Evolutionary conservation across 371 early-diverging fungal species (phyloP), one percentile per base, ranked within the genome.

Genomic region (Circinella umbellata): DNA sequence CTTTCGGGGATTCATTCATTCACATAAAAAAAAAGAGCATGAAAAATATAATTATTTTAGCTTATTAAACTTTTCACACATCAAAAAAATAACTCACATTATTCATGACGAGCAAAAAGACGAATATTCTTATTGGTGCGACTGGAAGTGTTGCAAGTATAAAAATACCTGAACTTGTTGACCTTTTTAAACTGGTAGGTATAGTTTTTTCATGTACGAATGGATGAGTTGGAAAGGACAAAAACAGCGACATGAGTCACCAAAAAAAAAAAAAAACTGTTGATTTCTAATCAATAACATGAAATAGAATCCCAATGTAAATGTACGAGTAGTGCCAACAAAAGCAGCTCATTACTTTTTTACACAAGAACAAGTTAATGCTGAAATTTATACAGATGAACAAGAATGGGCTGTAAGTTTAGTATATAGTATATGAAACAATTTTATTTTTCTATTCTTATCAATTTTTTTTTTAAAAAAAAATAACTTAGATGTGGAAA

Each of bases 141-240:
- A 96, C 98, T 0, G 98, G 98, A 13, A 94, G 94, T 71, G 95
- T 97, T 13, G 96, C 98, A 10, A 88, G 91, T 71, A 87, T 97
- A 63, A 97, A 97, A 73, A 77, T 96, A 13, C 94, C 96, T 2
- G 71, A 84, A 27, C 86, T 97, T 4, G 90, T 93, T 9, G 62
- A 72, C 39, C 66, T 75, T 0, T 76, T 93, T 20, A 60, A 79
- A 39, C 63, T 85, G 68, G 89, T 84, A 78, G 49, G 34, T 37
- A 9, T 42, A 42, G 1, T 42, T 11, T 39, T 39, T 27, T 27
- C 27, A 27, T 27, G 27, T 27, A 27, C 27, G 2, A 27, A 27
- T 27, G 27, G 27, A 27, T 27, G 37, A 48, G 17, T 48, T n/a
- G n/a, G 48, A 48, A 48, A 48, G 27, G 27, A 27, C 2, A 27